These are phyloP conservation scores for Colletotrichum graminicola DNA, from an alignment of 2,329 filamentous ascomycete species.

Conservation along the genomic window DNA sequence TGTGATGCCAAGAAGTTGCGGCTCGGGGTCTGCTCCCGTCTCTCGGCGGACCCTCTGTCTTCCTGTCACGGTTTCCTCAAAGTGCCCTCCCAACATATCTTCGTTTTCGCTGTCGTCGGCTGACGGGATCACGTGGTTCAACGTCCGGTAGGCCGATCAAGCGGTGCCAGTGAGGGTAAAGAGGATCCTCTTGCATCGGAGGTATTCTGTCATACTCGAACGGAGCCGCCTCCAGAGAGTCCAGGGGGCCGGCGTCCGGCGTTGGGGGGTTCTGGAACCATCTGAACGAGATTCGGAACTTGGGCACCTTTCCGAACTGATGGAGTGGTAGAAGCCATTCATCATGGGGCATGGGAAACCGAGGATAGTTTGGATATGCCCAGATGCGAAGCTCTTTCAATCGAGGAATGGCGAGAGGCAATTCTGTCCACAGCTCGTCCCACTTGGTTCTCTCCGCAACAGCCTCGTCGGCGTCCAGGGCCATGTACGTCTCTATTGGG, in stretches of 20 bases:
- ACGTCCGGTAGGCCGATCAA: conserved; percentile 16
- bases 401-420: conserved; percentile 10
- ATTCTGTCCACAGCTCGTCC: conserved; percentile 10
- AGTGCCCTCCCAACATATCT: conserved; percentile 12
- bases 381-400: conserved; percentile 28
- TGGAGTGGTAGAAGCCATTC: conserved; percentile 34
- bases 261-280: conserved; percentile 27
- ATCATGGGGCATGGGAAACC: conserved; percentile 32
- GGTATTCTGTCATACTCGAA: conserved; percentile 26
- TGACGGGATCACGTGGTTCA: conserved; percentile 17
- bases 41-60: background rate
- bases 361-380: conserved; percentile 30
- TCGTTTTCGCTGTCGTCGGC: conserved; percentile 17
- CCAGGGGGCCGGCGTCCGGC: conserved; percentile 20
- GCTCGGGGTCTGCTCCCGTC: background rate
- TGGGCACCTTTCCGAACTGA: conserved; percentile 23
- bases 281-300: conserved; percentile 11
- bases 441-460: conserved; percentile 12
- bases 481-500: conserved; percentile 32
- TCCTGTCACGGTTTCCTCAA: background rate
- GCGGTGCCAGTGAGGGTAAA: conserved; percentile 29
- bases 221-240: conserved; percentile 29
- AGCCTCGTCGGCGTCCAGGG: conserved; percentile 10
- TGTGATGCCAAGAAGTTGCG: background rate
- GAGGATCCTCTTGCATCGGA: conserved; percentile 22